Evolutionary conservation across 2,329 filamentous ascomycete genomes (phyloP).

Genomic region (Diaporthe vexans): DNA sequence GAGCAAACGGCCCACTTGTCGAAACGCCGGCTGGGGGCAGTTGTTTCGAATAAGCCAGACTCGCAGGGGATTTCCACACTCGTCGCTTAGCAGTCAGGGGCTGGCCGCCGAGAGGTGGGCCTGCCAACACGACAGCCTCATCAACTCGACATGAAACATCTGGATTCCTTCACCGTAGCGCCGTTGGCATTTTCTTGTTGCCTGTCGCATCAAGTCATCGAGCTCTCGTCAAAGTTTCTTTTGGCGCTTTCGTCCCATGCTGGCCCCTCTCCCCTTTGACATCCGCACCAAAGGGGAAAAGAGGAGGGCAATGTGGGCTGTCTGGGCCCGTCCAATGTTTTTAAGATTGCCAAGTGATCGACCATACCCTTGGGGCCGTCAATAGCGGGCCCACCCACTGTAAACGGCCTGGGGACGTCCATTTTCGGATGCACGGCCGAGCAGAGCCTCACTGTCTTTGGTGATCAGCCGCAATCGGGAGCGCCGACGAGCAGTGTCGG

Average conservation of each 20-base stretch:
- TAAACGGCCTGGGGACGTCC: constrained; percentile 1
- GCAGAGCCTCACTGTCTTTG: constrained; percentile 23
- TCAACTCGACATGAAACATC: constrained; percentile 24
- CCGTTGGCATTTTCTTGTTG: constrained; percentile 17
- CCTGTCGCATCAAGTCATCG: constrained; percentile 2
- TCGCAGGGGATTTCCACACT: constrained; percentile 26
- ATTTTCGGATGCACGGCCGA: constrained; percentile 23
- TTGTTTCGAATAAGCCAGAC: constrained; percentile 33
- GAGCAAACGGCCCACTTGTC: constrained; percentile 11
- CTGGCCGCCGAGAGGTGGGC: neutral
- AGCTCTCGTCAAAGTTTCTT: neutral
- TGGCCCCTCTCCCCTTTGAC: neutral
- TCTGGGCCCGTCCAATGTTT: neutral
- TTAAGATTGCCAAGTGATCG: constrained; percentile 32
- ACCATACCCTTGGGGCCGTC: constrained; percentile 22
- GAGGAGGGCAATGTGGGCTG: too few species aligned
- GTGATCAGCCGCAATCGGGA: constrained; percentile 12
- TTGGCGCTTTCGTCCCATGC: neutral
- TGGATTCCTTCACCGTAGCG: constrained; percentile 10
- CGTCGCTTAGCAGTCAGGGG: constrained; percentile 24
- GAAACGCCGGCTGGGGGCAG: neutral
- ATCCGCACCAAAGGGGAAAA: neutral
- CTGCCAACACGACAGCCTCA: neutral
- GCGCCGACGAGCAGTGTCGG: constrained; percentile 4
- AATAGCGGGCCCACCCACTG: constrained; percentile 11